These are phyloP conservation scores for Psilocybe subaeruginosa DNA, from an alignment of 768 basidiomycete genomes.

Conservation along the genomic window DNA sequence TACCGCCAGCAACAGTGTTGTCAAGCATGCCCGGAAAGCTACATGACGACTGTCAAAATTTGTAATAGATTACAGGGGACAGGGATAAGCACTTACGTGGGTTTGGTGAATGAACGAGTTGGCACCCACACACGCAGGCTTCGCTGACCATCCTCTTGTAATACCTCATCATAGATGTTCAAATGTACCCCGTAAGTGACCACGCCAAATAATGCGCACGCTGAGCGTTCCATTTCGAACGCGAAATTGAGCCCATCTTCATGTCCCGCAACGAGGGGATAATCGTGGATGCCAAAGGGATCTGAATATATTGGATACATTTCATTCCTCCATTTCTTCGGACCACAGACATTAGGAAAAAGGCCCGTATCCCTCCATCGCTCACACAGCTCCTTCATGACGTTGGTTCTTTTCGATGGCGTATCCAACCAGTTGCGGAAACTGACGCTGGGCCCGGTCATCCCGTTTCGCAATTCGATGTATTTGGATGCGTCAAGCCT, in stretches of 20 bases:
- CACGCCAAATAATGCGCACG: constrained; percentile 87
- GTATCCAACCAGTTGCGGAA: constrained; percentile 57
- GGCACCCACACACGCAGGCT: constrained; percentile 83
- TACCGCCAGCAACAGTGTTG: constrained; percentile 92
- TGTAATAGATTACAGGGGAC: too few relatives aligned
- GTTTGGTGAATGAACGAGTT: constrained; percentile 82
- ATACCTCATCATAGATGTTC: constrained; percentile 63
- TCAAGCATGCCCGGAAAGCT: constrained; percentile 89
- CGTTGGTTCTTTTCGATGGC: constrained; percentile 58
- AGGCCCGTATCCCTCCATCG: constrained; percentile 72
- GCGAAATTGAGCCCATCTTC: constrained; percentile 58
- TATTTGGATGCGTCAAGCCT: constrained; percentile 30
- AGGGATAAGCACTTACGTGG: constrained; percentile 56
- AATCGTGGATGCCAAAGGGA: constrained; percentile 64
- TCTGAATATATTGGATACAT: constrained; percentile 76
- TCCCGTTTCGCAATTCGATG: constrained; percentile 26
- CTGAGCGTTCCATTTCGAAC: constrained; percentile 89
- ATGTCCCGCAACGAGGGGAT: constrained; percentile 37
- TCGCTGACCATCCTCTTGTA: constrained; percentile 34
- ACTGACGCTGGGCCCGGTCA: constrained; percentile 42
- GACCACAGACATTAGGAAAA: constrained; percentile 69
- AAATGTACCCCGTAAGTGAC: constrained; percentile 94
- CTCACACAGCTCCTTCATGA: constrained; percentile 69
- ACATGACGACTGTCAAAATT: background rate
- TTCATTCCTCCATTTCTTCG: constrained; percentile 85